These are phyloP conservation scores for Ceratocystis albifundus DNA, from an alignment of 2,329 filamentous ascomycete species.

Conservation along the genomic window DNA sequence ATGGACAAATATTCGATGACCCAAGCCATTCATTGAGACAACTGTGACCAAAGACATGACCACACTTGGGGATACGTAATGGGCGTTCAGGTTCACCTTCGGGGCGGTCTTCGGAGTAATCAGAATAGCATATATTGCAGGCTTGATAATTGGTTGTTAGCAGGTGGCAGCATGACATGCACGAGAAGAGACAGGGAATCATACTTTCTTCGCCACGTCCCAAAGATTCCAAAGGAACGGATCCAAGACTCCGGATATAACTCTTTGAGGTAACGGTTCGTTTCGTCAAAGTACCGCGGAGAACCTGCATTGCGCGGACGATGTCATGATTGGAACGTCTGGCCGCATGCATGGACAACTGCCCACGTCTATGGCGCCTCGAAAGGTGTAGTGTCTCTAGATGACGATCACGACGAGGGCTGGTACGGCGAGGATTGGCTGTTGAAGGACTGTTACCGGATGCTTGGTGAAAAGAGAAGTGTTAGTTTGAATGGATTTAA, in stretches of 20 bases:
- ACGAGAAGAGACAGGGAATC: not conserved
- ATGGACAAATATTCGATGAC: conserved; percentile 51
- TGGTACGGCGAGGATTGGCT: conserved; percentile 15
- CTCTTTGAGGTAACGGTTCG: conserved; percentile 39
- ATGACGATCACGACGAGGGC: conserved; percentile 21
- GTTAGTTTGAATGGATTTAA: not conserved
- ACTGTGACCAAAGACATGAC: conserved; percentile 51
- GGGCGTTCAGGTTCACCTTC: conserved; percentile 48
- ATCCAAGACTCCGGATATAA: conserved; percentile 38
- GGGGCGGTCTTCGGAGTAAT: conserved; percentile 45
- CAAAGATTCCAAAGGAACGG: conserved; percentile 37
- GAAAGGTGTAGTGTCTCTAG: not conserved
- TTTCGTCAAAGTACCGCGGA: conserved; percentile 35
- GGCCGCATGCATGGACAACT: not conserved
- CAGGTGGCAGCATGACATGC: not conserved
- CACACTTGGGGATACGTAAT: conserved; percentile 49
- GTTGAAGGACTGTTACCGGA: not conserved
- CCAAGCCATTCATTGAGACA: conserved; percentile 57
- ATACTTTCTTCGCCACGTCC: conserved; percentile 28
- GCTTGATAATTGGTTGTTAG: conserved; percentile 30
- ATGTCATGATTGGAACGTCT: conserved; percentile 13
- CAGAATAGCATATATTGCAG: conserved; percentile 55
- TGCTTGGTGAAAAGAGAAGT: not conserved
- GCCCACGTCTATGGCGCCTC: conserved; percentile 12
- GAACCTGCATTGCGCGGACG: conserved; percentile 30